These are phyloP conservation scores for Pestalotiopsis sp. DNA, from an alignment of 2,329 filamentous ascomycete genomes.

Conservation along the genomic window DNA sequence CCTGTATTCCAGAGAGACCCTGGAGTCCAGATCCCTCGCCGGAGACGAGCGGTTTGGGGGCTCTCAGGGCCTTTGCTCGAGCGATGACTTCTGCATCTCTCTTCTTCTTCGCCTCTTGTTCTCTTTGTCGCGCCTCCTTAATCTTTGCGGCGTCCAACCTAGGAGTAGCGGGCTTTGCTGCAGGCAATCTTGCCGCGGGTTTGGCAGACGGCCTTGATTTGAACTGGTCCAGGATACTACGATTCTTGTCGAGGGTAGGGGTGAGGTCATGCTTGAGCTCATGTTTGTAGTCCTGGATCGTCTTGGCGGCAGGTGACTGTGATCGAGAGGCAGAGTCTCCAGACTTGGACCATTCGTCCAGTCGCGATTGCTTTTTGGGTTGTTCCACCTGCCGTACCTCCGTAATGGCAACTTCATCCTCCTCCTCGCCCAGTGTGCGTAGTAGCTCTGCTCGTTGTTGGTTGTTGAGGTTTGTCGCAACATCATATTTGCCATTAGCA, in stretches of 20 bases:
- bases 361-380: slow-evolving; percentile 58
- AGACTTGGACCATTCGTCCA: slow-evolving; percentile 66
- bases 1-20: slow-evolving; percentile 68
- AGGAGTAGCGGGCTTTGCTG: slow-evolving; percentile 11
- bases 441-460: slow-evolving; percentile 85
- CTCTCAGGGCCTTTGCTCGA: slow-evolving; percentile 63
- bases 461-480: slow-evolving; percentile 78
- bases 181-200: slow-evolving; percentile 8
- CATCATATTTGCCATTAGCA: slow-evolving; percentile 55
- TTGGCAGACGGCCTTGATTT: slow-evolving; percentile 36
- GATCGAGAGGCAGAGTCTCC: slow-evolving; percentile 31
- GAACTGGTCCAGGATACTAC: slow-evolving; percentile 48
- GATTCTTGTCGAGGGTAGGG: slow-evolving; percentile 46
- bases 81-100: slow-evolving; percentile 74
- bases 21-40: slow-evolving; percentile 80
- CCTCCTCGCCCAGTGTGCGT: slow-evolving; percentile 62
- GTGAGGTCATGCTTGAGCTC: slow-evolving; percentile 48
- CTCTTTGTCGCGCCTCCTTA: slow-evolving; percentile 73
- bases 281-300: slow-evolving; percentile 49
- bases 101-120: slow-evolving; percentile 74
- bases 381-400: slow-evolving; percentile 39
- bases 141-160: slow-evolving; percentile 52
- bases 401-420: slow-evolving; percentile 51
- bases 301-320: slow-evolving; percentile 27
- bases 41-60: slow-evolving; percentile 56